A percentile compares a stretch with the other conserved stretches of the same genome.
Evolutionary conservation across 2,329 filamentous ascomycete genomes (phyloP).

Genomic region (Aspergillus awamori): DNA sequence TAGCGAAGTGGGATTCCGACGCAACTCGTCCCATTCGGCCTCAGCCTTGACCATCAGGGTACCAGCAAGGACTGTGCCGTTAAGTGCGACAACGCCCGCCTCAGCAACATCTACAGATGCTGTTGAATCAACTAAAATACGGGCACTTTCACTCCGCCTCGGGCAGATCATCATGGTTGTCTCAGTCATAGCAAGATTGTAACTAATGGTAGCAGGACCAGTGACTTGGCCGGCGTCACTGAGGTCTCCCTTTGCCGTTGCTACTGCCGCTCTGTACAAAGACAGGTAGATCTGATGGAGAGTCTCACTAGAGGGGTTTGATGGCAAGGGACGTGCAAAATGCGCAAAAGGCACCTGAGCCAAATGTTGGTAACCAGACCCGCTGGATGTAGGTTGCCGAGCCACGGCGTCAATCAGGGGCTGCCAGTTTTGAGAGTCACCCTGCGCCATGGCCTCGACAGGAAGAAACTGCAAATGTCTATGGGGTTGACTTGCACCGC

Average conservation of each 20-base stretch:
- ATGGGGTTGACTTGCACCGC: constrained; percentile 53
- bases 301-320: constrained; percentile 41
- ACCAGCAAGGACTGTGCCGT: constrained; percentile 60
- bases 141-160: constrained; percentile 49
- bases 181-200: constrained; percentile 62
- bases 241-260: constrained; percentile 28
- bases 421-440: constrained; percentile 44
- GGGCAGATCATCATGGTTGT: constrained; percentile 58
- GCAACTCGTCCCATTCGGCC: constrained; percentile 56
- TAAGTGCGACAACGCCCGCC: constrained; percentile 52
- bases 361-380: constrained; percentile 30
- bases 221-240: constrained; percentile 23
- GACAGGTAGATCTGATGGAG: constrained; percentile 45
- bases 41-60: constrained; percentile 62
- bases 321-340: constrained; percentile 48
- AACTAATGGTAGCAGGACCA: constrained; percentile 54
- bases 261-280: constrained; percentile 45
- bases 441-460: constrained; percentile 47
- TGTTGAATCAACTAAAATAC: constrained; percentile 43
- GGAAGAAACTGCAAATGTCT: constrained; percentile 53
- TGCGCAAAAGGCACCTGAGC: constrained; percentile 53
- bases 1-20: constrained; percentile 44
- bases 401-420: constrained; percentile 50
- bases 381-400: constrained; percentile 15
- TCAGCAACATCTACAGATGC: constrained; percentile 34